Percentiles rank a stretch among this genome's conserved stretches.
These are phyloP conservation scores for Solanum hybrid DNA, from an alignment of 305 asterid species.

Conservation along the genomic window DNA sequence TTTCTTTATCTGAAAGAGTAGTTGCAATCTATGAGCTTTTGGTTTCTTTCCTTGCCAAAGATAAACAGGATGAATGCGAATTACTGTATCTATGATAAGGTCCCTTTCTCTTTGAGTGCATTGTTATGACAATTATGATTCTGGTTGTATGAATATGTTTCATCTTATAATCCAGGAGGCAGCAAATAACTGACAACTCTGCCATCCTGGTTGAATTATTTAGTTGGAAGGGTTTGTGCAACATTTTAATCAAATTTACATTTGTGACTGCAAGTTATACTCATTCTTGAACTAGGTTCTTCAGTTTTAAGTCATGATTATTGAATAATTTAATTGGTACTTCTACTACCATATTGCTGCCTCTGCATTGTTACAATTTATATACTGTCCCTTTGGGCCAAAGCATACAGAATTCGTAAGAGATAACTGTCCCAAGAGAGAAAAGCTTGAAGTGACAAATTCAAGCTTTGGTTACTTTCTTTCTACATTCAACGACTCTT, in stretches of 20 bases:
- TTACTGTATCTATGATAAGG: not conserved
- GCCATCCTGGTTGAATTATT: not conserved
- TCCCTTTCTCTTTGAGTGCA: not conserved
- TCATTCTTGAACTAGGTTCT: not conserved
- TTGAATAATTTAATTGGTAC: not conserved
- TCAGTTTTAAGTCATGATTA: not conserved
- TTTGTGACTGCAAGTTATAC: not conserved
- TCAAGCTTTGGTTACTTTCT: constrained; percentile 8
- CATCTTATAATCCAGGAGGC: not conserved
- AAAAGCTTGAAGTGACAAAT: not conserved
- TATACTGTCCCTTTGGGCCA: not conserved
- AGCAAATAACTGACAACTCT: not conserved
- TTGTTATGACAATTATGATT: not conserved
- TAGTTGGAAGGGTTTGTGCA: not conserved
- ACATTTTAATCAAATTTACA: not conserved
- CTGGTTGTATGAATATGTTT: not conserved
- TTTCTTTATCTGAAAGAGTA: not conserved
- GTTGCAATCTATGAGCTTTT: not conserved
- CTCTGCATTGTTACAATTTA: not conserved
- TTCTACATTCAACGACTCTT: constrained; percentile 19
- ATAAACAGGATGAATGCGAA: not conserved
- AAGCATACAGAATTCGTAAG: not conserved
- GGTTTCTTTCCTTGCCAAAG: not conserved
- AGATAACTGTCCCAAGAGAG: not conserved
- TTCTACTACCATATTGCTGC: not conserved